Evolutionary conservation across 176 grass and related monocot species (phyloP).

Genomic region (Sorghum bicolor): DNA sequence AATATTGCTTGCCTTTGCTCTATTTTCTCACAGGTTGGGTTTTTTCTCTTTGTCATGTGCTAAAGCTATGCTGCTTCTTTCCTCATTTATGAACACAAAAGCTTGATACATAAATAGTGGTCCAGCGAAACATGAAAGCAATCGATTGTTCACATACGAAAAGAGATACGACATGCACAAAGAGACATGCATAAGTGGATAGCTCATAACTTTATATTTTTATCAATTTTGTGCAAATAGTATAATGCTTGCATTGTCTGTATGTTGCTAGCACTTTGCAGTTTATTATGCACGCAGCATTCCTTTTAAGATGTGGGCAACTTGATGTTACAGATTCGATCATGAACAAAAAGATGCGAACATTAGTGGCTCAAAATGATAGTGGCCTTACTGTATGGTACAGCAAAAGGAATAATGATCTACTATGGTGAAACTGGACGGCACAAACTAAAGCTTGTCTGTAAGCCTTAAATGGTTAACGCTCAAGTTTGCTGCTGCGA

Average conservation of each 20-base stretch:
- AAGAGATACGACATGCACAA: slow-evolving; percentile 32
- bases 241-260: background rate
- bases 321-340: slow-evolving; percentile 14
- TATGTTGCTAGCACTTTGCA: slow-evolving; percentile 33
- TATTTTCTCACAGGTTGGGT: background rate
- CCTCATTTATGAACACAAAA: background rate
- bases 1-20: background rate
- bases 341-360: background rate
- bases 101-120: background rate
- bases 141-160: background rate
- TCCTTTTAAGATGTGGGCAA: slow-evolving; percentile 12
- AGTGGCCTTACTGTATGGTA: background rate
- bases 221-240: background rate
- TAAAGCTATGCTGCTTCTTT: background rate
- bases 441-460: background rate
- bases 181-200: slow-evolving; percentile 16
- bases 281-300: slow-evolving; percentile 32
- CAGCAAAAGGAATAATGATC: slow-evolving; percentile 18
- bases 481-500: slow-evolving; percentile 23
- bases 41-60: background rate
- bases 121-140: slow-evolving; percentile 1
- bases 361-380: no score
- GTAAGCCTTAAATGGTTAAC: slow-evolving; percentile 27
- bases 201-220: slow-evolving; percentile 25
- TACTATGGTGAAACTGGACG: background rate